Base-by-base conservation (phyloP, 495 filamentous ascomycete genomes). In the Podospora pseudocomata region DNA sequence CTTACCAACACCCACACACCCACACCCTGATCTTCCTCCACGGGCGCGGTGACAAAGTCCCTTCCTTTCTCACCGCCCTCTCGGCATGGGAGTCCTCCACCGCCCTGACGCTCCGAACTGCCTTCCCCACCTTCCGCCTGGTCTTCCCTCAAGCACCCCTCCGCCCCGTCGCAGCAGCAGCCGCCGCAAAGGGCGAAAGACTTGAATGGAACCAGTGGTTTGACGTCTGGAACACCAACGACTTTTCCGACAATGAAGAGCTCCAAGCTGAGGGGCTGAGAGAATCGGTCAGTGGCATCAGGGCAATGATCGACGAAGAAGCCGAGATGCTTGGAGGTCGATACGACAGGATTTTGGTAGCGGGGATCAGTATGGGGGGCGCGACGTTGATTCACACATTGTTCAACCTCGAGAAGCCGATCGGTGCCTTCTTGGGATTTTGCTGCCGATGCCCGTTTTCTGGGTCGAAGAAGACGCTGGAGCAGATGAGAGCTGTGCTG, bases 381-480 rank as follows among this genome's bases (percentile, higher is more conserved):
- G 87, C 87, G 5, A 81, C 80, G 5, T 73, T 78, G 5, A 70
- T 85, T 18, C 75, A 81, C 55, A 71, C 75, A 6, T 71, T 86
- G 9, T 68, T 88, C 16, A 77, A 73, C 27, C 39, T 79, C 7
- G 74, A 58, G 32, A 39, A 65, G 20, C 49, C 68, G 30, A 63
- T 81, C 34, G 80, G 73, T 16, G 86, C 75, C 2, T 81, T 86
- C 63, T 71, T 88, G 66, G 87, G 86, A 11, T 82, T 89, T 74
- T 83, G 82, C 70, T 83, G 84, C 63, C 86, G 85, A 79, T 72
- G 86, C 62, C 86, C 87, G 59, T 86, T 88, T 68, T 68, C 76
- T 18, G 77, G 74, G 4, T 57, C 75, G 66, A 23, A 49, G 23
- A 19, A 23, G n/a, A 20, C 55, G 18, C 69, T 79, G 34, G 34